phyloP scores from a whole-genome alignment of 139 green algal species.

The Chlamydomonas sphaeroides region DNA sequence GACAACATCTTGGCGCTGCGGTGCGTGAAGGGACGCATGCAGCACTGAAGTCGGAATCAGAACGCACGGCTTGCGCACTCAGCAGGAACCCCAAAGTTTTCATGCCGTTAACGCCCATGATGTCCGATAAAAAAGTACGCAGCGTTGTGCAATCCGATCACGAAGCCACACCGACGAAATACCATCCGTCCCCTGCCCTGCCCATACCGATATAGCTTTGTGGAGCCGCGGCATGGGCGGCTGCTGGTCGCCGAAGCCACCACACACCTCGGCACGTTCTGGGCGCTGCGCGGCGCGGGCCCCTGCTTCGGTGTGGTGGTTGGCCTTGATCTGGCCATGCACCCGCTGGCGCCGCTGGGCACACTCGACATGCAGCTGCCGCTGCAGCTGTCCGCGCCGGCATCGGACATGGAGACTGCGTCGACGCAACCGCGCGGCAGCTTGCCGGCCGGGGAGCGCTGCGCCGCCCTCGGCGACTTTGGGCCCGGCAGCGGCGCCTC shows the following conservation, averaged over 20 bases:
- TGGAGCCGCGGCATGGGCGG: background rate
- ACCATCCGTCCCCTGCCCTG: background rate
- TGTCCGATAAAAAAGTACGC: too few relatives aligned
- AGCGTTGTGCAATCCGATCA: too few relatives aligned
- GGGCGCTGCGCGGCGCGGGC: constrained; percentile 15
- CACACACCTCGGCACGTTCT: background rate
- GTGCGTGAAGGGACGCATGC: too few relatives aligned
- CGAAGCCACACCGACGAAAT: too few relatives aligned
- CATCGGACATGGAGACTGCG: too few relatives aligned
- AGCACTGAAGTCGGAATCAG: too few relatives aligned
- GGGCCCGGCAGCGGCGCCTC: too few relatives aligned
- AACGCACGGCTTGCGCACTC: too few relatives aligned
- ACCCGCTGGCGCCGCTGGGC: background rate
- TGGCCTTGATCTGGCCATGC: background rate
- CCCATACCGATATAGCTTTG: background rate
- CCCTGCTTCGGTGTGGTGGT: background rate
- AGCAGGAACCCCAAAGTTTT: too few relatives aligned
- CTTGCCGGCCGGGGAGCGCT: too few relatives aligned
- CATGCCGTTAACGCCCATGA: too few relatives aligned
- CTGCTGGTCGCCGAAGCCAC: background rate
- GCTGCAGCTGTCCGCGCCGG: background rate
- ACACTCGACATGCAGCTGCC: background rate
- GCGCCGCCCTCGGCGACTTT: background rate
- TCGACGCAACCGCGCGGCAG: too few relatives aligned
- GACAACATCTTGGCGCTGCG: background rate